phyloP scores from a whole-genome alignment of 768 basidiomycete genomes.

The Serpula lacrymans region DNA sequence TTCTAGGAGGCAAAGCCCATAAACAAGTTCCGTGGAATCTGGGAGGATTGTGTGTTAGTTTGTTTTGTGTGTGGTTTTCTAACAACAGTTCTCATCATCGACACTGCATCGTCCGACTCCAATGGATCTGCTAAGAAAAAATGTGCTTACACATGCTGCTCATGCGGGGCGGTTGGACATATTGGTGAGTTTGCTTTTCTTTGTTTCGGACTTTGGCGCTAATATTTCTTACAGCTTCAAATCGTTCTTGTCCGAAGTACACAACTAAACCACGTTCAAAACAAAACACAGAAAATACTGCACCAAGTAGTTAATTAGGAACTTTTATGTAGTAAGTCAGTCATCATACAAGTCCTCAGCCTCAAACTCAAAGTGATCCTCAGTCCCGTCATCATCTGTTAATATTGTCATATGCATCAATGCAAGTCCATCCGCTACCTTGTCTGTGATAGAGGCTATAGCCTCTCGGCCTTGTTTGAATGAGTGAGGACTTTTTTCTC shows the following conservation, averaged over 20 bases:
- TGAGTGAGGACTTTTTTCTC: not conserved
- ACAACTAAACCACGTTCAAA: no score
- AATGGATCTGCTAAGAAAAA: no score
- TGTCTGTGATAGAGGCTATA: no score
- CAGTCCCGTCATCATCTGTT: conserved; percentile 16
- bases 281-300: no score
- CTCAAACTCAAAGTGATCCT: conserved; percentile 15
- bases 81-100: no score
- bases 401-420: conserved; percentile 15
- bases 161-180: not conserved
- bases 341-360: no score
- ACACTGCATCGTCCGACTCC: not conserved
- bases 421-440: no score
- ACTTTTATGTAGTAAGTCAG: not conserved
- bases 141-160: not conserved
- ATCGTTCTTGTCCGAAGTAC: conserved; percentile 6
- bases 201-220: not conserved
- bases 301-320: conserved; percentile 8
- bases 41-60: no score
- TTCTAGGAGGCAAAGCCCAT: no score
- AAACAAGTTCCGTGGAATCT: no score
- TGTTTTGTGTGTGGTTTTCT: no score
- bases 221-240: conserved; percentile 1
- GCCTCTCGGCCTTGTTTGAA: conserved; percentile 11
- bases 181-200: no score